phyloP scores from a whole-genome alignment of 2,329 filamentous ascomycete species.

The Zarea fungicola region DNA sequence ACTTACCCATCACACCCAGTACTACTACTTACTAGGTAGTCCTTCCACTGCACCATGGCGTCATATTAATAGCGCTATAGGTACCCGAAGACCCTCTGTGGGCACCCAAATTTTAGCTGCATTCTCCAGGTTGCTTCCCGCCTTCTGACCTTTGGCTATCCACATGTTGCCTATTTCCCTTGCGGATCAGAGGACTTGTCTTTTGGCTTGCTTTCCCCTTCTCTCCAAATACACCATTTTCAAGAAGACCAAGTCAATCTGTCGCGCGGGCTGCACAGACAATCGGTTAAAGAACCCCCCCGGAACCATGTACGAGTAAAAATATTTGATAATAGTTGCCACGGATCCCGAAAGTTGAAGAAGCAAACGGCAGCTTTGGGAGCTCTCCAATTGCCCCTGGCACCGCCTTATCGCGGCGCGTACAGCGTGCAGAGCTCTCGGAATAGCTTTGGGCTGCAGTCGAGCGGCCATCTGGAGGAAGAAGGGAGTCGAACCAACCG shows the following conservation, averaged over 20 bases:
- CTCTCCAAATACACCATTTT: no score
- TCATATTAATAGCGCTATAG: conserved; percentile 13
- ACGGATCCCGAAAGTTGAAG: no score
- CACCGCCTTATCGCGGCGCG: conserved; percentile 7
- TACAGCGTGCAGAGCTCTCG: conserved; percentile 12
- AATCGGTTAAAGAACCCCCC: neutral
- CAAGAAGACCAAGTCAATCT: neutral
- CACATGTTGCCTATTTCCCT: conserved; percentile 1
- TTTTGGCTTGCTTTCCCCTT: neutral
- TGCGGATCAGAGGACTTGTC: neutral
- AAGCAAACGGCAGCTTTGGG: neutral
- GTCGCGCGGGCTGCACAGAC: conserved; percentile 8
- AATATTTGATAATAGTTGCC: no score
- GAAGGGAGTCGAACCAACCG: neutral
- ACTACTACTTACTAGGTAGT: no score
- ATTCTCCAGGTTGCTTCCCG: no score
- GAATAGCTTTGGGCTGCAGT: conserved; percentile 5
- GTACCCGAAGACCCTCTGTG: neutral
- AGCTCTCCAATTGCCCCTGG: neutral
- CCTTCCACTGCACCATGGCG: conserved; percentile 1
- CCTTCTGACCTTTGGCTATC: neutral
- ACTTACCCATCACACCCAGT: no score
- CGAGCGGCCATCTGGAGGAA: neutral
- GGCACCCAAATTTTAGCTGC: neutral
- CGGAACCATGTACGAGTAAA: conserved; percentile 1